Percentiles rank a stretch among this genome's conserved stretches.
phyloP scores from a whole-genome alignment of 2,329 filamentous ascomycete genomes.

The Alternaria gansuensis region DNA sequence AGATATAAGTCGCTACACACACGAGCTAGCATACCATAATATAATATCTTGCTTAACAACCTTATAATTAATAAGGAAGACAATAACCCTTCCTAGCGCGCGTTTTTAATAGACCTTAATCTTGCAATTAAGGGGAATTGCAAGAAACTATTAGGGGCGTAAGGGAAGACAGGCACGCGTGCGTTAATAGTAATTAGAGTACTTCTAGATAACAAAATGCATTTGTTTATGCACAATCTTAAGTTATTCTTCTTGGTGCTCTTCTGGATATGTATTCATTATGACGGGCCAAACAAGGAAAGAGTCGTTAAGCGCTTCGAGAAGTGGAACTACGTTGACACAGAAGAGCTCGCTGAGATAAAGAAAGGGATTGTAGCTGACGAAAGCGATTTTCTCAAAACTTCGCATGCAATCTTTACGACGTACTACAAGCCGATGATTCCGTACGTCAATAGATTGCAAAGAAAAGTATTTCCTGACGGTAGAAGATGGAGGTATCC shows the following conservation, averaged over 20 bases:
- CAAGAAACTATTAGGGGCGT: conserved; percentile 51
- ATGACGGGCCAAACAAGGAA: conserved; percentile 42
- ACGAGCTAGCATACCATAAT: conserved; percentile 50
- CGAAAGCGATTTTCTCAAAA: too few species aligned
- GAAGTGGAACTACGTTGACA: too few species aligned
- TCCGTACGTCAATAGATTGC: too few species aligned
- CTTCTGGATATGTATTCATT: conserved; percentile 60
- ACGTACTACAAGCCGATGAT: too few species aligned
- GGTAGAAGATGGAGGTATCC: too few species aligned
- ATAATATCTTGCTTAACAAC: conserved; percentile 59
- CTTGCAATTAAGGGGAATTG: conserved; percentile 49
- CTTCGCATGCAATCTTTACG: too few species aligned
- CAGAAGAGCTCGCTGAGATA: too few species aligned
- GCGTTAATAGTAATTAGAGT: conserved; percentile 60
- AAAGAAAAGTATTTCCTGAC: too few species aligned
- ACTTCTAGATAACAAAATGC: conserved; percentile 51
- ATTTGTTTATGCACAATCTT: conserved; percentile 60
- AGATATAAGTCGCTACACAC: too few species aligned
- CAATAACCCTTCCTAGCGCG: conserved; percentile 50
- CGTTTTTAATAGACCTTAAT: conserved; percentile 57
- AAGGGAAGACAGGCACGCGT: conserved; percentile 56
- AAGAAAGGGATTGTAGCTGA: too few species aligned
- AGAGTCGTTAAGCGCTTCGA: too few species aligned
- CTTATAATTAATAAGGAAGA: conserved; percentile 59
- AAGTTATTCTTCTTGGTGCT: conserved; percentile 62